Evolutionary conservation across 768 basidiomycete species (phyloP), one percentile per base, ranked within the genome.

Genomic region (Lyophyllum decastes): DNA sequence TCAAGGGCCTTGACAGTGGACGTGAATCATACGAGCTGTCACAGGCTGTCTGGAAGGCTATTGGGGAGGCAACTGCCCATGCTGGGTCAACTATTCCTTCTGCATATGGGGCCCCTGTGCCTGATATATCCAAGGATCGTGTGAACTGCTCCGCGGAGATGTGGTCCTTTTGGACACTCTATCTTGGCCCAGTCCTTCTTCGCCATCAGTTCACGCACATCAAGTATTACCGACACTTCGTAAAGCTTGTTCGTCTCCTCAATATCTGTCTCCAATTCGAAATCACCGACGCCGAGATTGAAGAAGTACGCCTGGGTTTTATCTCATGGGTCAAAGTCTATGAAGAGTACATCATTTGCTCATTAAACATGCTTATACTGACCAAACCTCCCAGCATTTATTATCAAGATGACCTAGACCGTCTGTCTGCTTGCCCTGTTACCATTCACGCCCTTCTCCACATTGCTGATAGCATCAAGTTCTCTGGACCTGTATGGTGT

Each of bases 161-260:
- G 58, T 65, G 56, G 59, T 63, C 60, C n/a, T 64, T 64, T 54
- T 66, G 60, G 70, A 59, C 53, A 25, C 59, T 61, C 3, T 70
- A 69, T 59, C 55, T 74, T 48, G 62, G 63, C 33, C 64, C 67
- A 40, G 49, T 64, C 27, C 52, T 64, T 14, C 47, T 64, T 21
- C 48, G 45, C 1, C 10, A 60, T 9, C 56, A 64, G 1, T 78
- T 78, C 61, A 5, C 4, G 3, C 49, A 65, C 1, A 26, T n/a
- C 0, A 63, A 47, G 1, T 78, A 76, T 58, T 78, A 73, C 52
- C 55, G 69, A 1, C 77, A 79, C 59, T 78, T 78, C 49, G 50
- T 78, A 12, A 19, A 66, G 6, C 70, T 58, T n/a, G 70, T 77
- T 9, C 45, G 62, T 10, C 66, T 78, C 1, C 46, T 78, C 30